Evolutionary conservation across 208 protist genomes (phyloP).

Genomic region (Jaenimonas drosophilae): DNA sequence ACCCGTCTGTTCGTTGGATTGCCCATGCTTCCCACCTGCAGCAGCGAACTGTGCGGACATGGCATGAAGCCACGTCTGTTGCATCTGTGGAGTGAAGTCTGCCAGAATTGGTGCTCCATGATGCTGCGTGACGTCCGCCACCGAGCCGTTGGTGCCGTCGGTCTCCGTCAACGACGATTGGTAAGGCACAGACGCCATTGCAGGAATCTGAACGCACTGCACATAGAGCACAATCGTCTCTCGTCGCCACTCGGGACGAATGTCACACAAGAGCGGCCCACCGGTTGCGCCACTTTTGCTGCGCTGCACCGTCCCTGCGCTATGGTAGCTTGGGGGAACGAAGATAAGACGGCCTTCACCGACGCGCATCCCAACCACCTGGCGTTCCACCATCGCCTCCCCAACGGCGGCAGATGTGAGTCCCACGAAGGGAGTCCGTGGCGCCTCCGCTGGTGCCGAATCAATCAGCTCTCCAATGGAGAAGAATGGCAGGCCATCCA

Average conservation of each 20-base stretch:
- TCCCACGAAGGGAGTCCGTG: constrained; percentile 23
- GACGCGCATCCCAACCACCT: constrained; percentile 30
- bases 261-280: constrained; percentile 13
- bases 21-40: constrained; percentile 4
- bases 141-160: too few relatives aligned
- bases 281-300: constrained; percentile 16
- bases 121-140: too few relatives aligned
- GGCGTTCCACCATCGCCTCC: constrained; percentile 31
- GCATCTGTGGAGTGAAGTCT: too few relatives aligned
- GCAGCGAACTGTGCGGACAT: constrained; percentile 7
- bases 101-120: too few relatives aligned
- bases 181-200: too few relatives aligned
- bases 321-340: constrained; percentile 17
- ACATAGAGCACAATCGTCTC: too few relatives aligned
- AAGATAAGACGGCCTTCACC: constrained; percentile 33
- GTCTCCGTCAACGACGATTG: too few relatives aligned
- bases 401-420: constrained; percentile 23
- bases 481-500: constrained; percentile 23
- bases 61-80: too few relatives aligned
- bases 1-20: constrained; percentile 1
- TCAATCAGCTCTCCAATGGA: constrained; percentile 25
- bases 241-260: too few relatives aligned
- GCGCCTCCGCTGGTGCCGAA: constrained; percentile 19
- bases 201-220: too few relatives aligned
- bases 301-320: constrained; percentile 13